A percentile compares a stretch with the other conserved stretches of the same genome.
Evolutionary conservation across 306 rosid species (phyloP).

Genomic region (Cucurbita moschata): DNA sequence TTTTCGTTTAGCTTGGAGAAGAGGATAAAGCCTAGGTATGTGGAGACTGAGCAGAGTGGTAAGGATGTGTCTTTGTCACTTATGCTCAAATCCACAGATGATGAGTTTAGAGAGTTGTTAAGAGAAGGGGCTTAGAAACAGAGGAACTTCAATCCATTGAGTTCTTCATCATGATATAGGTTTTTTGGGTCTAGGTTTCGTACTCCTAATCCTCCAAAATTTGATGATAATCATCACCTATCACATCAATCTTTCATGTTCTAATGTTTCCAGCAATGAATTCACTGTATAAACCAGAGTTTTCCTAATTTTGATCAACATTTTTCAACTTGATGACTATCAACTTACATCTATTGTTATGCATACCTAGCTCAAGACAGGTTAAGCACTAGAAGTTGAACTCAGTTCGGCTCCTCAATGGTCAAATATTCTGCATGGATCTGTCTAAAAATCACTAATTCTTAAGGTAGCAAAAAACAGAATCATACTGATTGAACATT

Average conservation of each 20-base stretch:
- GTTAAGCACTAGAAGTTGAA: background rate
- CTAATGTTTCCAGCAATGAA: background rate
- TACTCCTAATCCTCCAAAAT: background rate
- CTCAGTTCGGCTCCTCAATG: background rate
- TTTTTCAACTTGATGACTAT: background rate
- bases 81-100: constrained; percentile 75
- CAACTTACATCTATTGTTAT: background rate
- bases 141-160: background rate
- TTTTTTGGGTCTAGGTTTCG: background rate
- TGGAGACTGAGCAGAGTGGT: constrained; percentile 38
- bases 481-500: background rate
- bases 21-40: constrained; percentile 76
- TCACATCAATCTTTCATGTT: no score
- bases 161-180: background rate
- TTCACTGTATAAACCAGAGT: no score
- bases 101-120: constrained; percentile 45
- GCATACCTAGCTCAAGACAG: background rate
- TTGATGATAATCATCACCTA: no score
- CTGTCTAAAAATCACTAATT: background rate
- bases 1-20: constrained; percentile 82
- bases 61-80: constrained; percentile 37
- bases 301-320: background rate
- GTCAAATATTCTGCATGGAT: background rate
- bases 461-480: background rate
- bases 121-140: background rate